Conservation (phyloP, 305 asterid species). For the Euphrasia arctica region DNA sequence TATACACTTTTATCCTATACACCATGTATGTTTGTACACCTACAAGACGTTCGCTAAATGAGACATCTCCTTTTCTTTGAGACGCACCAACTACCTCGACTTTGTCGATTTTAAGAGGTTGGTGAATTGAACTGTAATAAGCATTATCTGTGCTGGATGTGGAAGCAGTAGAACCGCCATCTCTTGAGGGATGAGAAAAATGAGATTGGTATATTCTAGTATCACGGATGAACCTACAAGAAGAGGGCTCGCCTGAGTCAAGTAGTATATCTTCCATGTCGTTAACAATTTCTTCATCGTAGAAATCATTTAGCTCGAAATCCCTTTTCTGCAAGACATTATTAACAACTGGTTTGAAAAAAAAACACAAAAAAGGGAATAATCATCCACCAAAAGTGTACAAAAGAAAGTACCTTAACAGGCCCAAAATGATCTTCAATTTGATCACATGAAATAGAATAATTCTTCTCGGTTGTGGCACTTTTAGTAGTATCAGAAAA, state of each 20-base stretch:
- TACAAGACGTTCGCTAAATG: conserved; percentile 80
- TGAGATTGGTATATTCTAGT: conserved; percentile 43
- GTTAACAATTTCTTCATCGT: conserved; percentile 71
- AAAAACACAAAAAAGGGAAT: background rate
- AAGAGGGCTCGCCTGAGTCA: conserved; percentile 61
- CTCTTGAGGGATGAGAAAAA: conserved; percentile 60
- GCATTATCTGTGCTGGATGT: conserved; percentile 69
- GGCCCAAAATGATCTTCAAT: conserved; percentile 66
- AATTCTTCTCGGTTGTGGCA: conserved; percentile 22
- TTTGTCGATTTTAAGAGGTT: conserved; percentile 56
- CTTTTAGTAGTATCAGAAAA: conserved; percentile 30
- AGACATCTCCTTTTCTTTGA: conserved; percentile 80
- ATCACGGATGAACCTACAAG: conserved; percentile 42
- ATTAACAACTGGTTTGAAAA: conserved; percentile 13
- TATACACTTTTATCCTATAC: conserved; percentile 65
- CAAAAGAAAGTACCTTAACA: conserved; percentile 38
- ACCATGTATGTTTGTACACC: conserved; percentile 82
- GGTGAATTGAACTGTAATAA: conserved; percentile 38
- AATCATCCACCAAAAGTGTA: conserved; percentile 8
- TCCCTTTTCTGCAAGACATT: conserved; percentile 50
- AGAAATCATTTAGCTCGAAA: conserved; percentile 53
- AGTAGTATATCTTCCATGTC: conserved; percentile 95
- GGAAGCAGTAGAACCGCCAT: conserved; percentile 91
- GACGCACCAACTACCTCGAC: conserved; percentile 76
- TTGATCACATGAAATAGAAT: conserved; percentile 38